A percentile compares a stretch with the other conserved stretches of the same genome.
Evolutionary conservation across 169 alveolate species (phyloP).

Genomic region (Eimeria necatrix): DNA sequence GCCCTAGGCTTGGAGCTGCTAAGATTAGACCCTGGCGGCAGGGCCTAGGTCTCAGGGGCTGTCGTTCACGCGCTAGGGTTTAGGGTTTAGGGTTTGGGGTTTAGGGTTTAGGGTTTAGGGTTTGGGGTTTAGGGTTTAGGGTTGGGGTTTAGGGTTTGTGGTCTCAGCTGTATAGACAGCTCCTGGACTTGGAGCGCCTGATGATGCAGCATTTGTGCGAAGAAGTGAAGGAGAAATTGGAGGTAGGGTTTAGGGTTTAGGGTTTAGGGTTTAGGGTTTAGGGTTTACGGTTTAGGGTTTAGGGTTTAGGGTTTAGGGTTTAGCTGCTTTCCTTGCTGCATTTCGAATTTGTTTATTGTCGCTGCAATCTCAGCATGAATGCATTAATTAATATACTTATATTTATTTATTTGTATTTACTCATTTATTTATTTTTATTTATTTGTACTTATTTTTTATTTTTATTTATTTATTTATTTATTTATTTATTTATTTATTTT

Average conservation of each 20-base stretch:
- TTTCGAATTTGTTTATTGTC: not conserved
- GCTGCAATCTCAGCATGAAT: not conserved
- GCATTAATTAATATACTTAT: not conserved
- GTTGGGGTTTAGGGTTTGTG: constrained; percentile 1
- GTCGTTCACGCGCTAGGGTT: too few species aligned
- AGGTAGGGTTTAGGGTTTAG: constrained; percentile 16
- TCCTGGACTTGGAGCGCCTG: not conserved
- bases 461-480: not conserved
- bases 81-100: too few species aligned
- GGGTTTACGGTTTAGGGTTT: not conserved
- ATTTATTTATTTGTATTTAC: not conserved
- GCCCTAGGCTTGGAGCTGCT: too few species aligned
- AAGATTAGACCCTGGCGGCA: too few species aligned
- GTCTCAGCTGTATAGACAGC: not conserved
- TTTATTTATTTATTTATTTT: not conserved
- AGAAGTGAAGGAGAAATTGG: not conserved
- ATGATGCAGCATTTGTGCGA: not conserved
- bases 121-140: too few species aligned
- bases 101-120: too few species aligned
- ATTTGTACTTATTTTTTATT: not conserved
- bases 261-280: not conserved
- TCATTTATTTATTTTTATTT: not conserved
- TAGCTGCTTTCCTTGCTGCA: not conserved
- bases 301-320: not conserved
- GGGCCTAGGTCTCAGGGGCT: too few species aligned